Evolutionary conservation across 176 grass and related monocot genomes (phyloP).

Genomic region (Echinochloa phyllopogon): DNA sequence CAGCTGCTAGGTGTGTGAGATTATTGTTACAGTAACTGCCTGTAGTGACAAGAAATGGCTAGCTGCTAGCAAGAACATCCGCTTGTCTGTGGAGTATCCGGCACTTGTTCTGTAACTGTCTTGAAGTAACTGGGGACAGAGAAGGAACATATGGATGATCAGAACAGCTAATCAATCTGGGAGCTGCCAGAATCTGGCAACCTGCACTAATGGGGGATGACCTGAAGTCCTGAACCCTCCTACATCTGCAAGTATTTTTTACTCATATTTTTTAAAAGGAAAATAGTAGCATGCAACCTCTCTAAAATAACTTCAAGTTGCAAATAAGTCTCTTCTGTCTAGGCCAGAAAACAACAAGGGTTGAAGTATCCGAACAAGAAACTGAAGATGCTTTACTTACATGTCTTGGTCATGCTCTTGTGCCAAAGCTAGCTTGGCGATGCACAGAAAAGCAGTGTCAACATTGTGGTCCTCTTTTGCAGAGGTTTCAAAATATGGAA

Average conservation of each 20-base stretch:
- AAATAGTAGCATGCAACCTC: neutral
- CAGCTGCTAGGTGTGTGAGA: neutral
- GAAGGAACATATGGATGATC: neutral
- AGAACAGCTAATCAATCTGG: neutral
- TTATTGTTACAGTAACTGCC: constrained; percentile 27
- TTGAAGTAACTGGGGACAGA: constrained; percentile 71
- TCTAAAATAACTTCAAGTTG: neutral
- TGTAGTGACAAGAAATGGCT: neutral
- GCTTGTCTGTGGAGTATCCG: constrained; percentile 56
- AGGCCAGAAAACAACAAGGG: neutral
- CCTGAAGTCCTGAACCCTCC: neutral
- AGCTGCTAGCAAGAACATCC: constrained; percentile 81
- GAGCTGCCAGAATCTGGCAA: neutral
- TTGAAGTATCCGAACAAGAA: constrained; percentile 18
- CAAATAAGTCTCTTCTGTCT: neutral
- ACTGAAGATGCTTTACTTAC: constrained; percentile 51
- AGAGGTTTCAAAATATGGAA: constrained; percentile 92
- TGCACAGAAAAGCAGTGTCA: constrained; percentile 78
- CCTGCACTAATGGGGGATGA: neutral
- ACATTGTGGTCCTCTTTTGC: constrained; percentile 94
- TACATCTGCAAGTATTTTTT: neutral
- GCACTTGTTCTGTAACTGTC: constrained; percentile 60
- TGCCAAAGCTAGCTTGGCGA: constrained; percentile 84
- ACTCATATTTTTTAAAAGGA: neutral
- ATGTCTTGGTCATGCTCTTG: constrained; percentile 89